Conservation (phyloP, 441 rosid genomes). For the Populus tomentosa region DNA sequence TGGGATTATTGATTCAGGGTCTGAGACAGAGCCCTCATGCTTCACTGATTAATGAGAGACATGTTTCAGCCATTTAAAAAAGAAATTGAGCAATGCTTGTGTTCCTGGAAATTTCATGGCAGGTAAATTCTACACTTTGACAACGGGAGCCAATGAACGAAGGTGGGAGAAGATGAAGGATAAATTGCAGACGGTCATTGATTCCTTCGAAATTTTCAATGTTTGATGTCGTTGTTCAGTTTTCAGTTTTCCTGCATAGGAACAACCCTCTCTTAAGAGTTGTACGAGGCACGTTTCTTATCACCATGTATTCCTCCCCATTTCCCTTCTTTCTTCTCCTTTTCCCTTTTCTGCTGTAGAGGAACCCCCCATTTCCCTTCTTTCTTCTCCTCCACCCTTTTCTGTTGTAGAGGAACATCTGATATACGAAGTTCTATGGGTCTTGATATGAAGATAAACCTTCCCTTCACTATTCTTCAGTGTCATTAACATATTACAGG, state of each 20-base stretch:
- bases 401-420: background rate
- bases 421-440: background rate
- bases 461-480: background rate
- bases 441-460: background rate
- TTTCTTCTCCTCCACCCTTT: background rate
- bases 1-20: background rate
- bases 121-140: slow-evolving; percentile 81
- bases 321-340: too few species aligned
- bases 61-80: background rate
- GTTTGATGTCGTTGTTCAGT: slow-evolving; percentile 29
- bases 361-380: background rate
- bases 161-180: slow-evolving; percentile 95
- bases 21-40: background rate
- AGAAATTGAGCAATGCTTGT: background rate
- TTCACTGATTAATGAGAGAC: background rate
- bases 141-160: slow-evolving; percentile 88
- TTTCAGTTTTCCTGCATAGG: background rate
- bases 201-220: slow-evolving; percentile 62
- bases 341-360: background rate
- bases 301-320: background rate
- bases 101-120: slow-evolving; percentile 14
- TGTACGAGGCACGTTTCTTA: slow-evolving; percentile 8
- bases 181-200: slow-evolving; percentile 57
- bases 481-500: background rate
- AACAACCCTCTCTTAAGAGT: background rate